Evolutionary conservation across 2,329 filamentous ascomycete genomes (phyloP).

Genomic region (Cordyceps cicadae): DNA sequence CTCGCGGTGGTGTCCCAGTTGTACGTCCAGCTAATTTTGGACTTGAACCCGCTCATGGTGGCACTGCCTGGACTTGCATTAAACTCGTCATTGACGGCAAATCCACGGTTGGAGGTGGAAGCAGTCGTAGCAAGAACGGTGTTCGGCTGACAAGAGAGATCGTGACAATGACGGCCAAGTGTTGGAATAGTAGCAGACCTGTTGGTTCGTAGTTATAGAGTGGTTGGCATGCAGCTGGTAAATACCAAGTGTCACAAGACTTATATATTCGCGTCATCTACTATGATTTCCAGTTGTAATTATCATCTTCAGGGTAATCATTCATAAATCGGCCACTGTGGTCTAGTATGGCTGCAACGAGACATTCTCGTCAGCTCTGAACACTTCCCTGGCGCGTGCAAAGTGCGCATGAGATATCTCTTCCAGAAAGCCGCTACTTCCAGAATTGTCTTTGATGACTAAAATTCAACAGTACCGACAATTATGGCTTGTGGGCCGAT

Average conservation of each 20-base stretch:
- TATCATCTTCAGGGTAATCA: neutral
- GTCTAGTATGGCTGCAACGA: neutral
- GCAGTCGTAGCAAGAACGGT: slow-evolving; percentile 38
- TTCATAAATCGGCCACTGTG: neutral
- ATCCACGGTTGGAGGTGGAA: slow-evolving; percentile 42
- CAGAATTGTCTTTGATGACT: neutral
- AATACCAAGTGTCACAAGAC: neutral
- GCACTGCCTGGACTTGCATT: slow-evolving; percentile 16
- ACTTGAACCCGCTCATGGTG: neutral
- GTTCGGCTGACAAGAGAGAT: slow-evolving; percentile 43
- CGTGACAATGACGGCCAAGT: slow-evolving; percentile 26
- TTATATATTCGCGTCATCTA: neutral
- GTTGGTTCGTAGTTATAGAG: neutral
- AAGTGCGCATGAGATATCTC: neutral
- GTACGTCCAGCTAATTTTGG: slow-evolving; percentile 15
- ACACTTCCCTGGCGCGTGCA: neutral
- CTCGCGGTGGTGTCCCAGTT: too few relatives aligned
- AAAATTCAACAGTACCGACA: neutral
- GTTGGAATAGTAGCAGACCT: too few relatives aligned
- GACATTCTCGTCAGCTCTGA: neutral
- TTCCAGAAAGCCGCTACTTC: neutral
- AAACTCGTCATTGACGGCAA: slow-evolving; percentile 31
- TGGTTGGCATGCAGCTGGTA: neutral
- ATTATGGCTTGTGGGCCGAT: too few relatives aligned
- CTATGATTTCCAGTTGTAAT: too few relatives aligned